Conservation (phyloP, 345 rosid genomes). For the Populus simonii region DNA sequence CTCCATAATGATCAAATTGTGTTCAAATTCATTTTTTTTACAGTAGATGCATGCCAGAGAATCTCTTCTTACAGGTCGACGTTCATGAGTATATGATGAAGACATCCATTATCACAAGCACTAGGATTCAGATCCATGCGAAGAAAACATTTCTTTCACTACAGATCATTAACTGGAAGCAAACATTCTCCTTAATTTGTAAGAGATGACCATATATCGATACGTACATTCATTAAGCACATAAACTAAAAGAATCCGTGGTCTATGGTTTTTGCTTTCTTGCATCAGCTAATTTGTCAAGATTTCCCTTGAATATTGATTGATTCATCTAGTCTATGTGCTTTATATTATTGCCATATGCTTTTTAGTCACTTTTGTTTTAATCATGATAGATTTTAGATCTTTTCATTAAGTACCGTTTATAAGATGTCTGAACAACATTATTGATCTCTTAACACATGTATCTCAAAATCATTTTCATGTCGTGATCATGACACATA, state of each 20-base stretch:
- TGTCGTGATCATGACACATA: background rate
- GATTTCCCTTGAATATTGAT: background rate
- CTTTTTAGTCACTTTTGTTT: conserved; percentile 19
- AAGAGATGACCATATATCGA: background rate
- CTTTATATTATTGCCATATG: conserved; percentile 8
- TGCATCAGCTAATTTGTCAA: background rate
- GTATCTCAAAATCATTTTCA: background rate
- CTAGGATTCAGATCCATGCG: too few species aligned
- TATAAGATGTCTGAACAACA: conserved; percentile 13
- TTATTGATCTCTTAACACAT: background rate
- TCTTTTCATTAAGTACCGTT: conserved; percentile 9
- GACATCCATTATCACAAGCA: too few species aligned
- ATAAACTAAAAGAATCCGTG: background rate
- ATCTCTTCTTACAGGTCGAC: background rate
- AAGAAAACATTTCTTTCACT: too few species aligned
- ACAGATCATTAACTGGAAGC: background rate
- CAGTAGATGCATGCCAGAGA: too few species aligned
- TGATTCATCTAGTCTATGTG: background rate
- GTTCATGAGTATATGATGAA: too few species aligned
- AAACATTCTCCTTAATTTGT: background rate
- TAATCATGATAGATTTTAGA: conserved; percentile 18
- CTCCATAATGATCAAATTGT: too few species aligned
- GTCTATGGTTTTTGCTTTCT: background rate
- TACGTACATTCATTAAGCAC: background rate
- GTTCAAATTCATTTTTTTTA: too few species aligned